Conservation (phyloP, 1,284 basidiomycete species). For the Ustilago shanxiensis region DNA sequence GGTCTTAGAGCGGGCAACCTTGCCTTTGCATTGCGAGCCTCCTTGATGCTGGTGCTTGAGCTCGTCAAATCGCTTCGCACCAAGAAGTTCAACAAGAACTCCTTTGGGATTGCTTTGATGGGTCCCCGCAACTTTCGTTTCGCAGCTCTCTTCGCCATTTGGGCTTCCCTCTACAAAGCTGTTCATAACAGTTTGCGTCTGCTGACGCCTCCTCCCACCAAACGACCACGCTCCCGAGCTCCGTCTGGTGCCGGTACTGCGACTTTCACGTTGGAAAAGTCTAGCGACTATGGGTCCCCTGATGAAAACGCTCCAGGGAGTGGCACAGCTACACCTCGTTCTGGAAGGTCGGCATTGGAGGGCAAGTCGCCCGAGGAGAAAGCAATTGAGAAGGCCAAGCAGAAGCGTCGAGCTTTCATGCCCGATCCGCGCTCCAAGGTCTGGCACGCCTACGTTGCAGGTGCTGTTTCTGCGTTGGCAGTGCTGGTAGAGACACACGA, state of each 20-base stretch:
- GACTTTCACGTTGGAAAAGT: slow-evolving; percentile 22
- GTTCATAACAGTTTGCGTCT: slow-evolving; percentile 66
- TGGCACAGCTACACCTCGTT: slow-evolving; percentile 57
- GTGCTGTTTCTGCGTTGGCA: slow-evolving; percentile 82
- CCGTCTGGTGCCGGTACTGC: slow-evolving; percentile 12
- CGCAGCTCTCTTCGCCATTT: slow-evolving; percentile 62
- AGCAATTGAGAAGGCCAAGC: slow-evolving; percentile 52
- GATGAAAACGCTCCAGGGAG: slow-evolving; percentile 28
- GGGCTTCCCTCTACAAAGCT: slow-evolving; percentile 67
- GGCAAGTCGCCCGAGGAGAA: slow-evolving; percentile 55
- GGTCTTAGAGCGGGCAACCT: slow-evolving; percentile 63
- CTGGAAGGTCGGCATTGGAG: slow-evolving; percentile 47
- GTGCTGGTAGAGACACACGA: slow-evolving; percentile 84
- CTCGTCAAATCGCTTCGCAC: slow-evolving; percentile 63
- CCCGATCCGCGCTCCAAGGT: slow-evolving; percentile 71
- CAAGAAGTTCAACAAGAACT: slow-evolving; percentile 41
- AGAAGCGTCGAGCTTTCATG: slow-evolving; percentile 62
- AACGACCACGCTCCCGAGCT: slow-evolving; percentile 26
- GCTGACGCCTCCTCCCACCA: slow-evolving; percentile 54
- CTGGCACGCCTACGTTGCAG: slow-evolving; percentile 91
- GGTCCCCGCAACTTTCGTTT: slow-evolving; percentile 63
- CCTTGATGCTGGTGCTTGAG: slow-evolving; percentile 60
- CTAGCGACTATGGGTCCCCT: slow-evolving; percentile 8
- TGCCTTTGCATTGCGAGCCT: slow-evolving; percentile 62
- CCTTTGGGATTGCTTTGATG: slow-evolving; percentile 51